Base-by-base conservation (phyloP, 768 basidiomycete genomes). In the Boletus speciosus region DNA sequence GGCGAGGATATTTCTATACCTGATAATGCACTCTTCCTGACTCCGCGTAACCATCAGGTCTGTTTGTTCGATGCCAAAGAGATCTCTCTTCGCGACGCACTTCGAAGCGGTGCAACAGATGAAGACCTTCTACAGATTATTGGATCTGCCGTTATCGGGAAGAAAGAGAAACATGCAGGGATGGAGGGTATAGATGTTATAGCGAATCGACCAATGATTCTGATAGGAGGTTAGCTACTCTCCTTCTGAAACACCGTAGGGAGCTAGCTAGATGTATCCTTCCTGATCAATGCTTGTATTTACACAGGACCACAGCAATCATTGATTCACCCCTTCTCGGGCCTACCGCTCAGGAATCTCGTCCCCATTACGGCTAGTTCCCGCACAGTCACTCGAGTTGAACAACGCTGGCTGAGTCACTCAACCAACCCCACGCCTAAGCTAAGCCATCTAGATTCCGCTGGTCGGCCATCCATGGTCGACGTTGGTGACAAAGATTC, bases 211-310 rank as follows among this genome's bases (percentile, higher is more conserved):
- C 88, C 91, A 11, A 95, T 95, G 92, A 94, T 94, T 58, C 75
- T 91, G 56, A 95, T 95, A 71, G 93, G 93, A 72, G 93, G 93
- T 85, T 95, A 81, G 89, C 81, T 82, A 66, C 69, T 68, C 73
- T 58, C 61, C 49, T 66, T 60, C 55, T 54, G 61, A 55, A 49
- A 41, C n/a, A 41, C 38, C 39, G 53, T 59, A 60, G 52, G 39
- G 37, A 61, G 57, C 58, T 47, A 59, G 49, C 38, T 63, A 61
- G 58, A 48, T 23, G 35, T 42, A 49, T 55, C 40, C 12, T 50
- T 60, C 62, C 67, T 70, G 56, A 63, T 69, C 32, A 37, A 51
- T 16, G 5, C 41, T 61, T 49, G 59, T 67, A 61, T 59, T 43
- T 60, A 51, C 52, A 29, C 66, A 67, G 68, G 66, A 40, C 23